phyloP scores from a whole-genome alignment of 2,329 filamentous ascomycete species.

The Incumbomyces lentus region DNA sequence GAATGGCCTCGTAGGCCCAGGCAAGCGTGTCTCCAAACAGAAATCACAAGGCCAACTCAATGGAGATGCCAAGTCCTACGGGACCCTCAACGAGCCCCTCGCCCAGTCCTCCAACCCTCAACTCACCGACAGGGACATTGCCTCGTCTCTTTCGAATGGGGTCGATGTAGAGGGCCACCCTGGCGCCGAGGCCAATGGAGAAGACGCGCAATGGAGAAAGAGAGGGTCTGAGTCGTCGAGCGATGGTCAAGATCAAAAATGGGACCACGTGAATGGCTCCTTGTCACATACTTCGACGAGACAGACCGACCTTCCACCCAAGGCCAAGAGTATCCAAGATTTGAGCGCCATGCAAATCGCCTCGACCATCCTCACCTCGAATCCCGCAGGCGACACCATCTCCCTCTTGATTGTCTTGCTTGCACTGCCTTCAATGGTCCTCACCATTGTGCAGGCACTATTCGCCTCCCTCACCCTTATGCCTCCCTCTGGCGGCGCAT shows the following conservation, averaged over 20 bases:
- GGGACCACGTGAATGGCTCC: constrained; percentile 13
- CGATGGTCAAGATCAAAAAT: constrained; percentile 9
- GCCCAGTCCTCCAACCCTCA: neutral
- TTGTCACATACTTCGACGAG: constrained; percentile 26
- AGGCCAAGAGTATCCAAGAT: constrained; percentile 57
- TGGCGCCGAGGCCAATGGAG: neutral
- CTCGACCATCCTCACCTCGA: constrained; percentile 77
- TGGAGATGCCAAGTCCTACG: constrained; percentile 36
- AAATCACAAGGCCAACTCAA: constrained; percentile 47
- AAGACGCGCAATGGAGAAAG: constrained; percentile 5
- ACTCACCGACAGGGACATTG: neutral
- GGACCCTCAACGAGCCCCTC: constrained; percentile 15
- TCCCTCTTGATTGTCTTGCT: constrained; percentile 93
- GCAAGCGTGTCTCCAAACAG: constrained; percentile 55
- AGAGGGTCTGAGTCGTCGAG: constrained; percentile 8
- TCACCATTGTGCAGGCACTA: constrained; percentile 81
- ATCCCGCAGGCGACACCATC: constrained; percentile 87
- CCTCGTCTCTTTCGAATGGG: neutral
- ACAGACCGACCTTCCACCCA: constrained; percentile 59
- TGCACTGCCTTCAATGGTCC: constrained; percentile 76
- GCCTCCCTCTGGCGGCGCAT: constrained; percentile 62
- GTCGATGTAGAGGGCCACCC: neutral
- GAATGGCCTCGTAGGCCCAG: constrained; percentile 72
- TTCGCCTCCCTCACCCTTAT: constrained; percentile 92
- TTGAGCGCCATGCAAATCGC: constrained; percentile 66